phyloP scores from a whole-genome alignment of 176 grass and related monocot species.

The Oryza australiensis region DNA sequence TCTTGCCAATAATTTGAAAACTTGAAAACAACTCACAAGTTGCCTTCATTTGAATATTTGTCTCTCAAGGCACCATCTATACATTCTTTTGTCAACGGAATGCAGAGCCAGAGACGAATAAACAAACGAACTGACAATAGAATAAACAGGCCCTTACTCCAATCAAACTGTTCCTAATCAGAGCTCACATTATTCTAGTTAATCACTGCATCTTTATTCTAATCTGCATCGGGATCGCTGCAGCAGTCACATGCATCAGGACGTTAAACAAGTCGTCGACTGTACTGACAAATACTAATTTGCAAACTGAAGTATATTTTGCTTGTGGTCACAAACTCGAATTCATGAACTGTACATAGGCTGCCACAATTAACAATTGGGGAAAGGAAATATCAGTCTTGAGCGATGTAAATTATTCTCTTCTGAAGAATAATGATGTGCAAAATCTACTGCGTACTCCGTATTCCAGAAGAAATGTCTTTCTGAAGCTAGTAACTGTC shows the following conservation, averaged over 20 bases:
- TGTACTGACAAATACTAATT: not conserved
- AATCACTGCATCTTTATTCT: constrained; percentile 36
- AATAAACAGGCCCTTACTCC: constrained; percentile 28
- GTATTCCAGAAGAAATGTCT: not conserved
- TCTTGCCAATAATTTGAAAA: constrained; percentile 21
- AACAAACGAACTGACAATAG: constrained; percentile 29
- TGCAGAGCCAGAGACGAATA: constrained; percentile 1
- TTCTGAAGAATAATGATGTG: not conserved
- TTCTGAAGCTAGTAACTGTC: not conserved
- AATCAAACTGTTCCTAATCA: constrained; percentile 31
- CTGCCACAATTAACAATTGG: not conserved
- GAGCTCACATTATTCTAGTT: constrained; percentile 29
- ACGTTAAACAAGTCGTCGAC: constrained; percentile 24
- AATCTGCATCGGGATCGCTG: constrained; percentile 46
- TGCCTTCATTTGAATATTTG: constrained; percentile 49
- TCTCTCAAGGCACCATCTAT: constrained; percentile 30
- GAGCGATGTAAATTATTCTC: not conserved
- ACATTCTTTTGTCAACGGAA: constrained; percentile 46
- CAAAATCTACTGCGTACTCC: not conserved
- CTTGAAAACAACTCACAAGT: too few species aligned
- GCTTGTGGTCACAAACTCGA: not conserved
- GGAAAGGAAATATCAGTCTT: not conserved
- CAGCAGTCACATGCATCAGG: constrained; percentile 39
- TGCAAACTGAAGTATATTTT: not conserved
- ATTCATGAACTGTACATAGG: not conserved